Evolutionary conservation across 768 basidiomycete genomes (phyloP).

Genomic region (Daedalea quercina): DNA sequence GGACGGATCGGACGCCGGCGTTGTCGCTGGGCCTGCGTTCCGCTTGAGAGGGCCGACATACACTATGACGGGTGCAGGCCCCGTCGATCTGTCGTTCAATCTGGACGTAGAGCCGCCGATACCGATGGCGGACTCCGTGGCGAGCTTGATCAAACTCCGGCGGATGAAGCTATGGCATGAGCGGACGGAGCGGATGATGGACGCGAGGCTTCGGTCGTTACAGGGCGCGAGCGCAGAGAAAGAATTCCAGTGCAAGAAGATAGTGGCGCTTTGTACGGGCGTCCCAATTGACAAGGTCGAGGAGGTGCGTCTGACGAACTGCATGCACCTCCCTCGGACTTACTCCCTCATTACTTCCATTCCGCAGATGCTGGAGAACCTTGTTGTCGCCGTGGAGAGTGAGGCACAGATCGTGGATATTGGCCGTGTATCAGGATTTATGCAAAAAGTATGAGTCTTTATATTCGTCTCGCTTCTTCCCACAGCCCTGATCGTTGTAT

Average conservation of each 20-base stretch:
- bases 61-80: constrained; percentile 59
- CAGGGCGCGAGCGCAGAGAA: constrained; percentile 82
- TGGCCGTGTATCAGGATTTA: constrained; percentile 80
- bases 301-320: constrained; percentile 49
- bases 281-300: constrained; percentile 86
- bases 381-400: constrained; percentile 84
- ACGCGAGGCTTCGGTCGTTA: constrained; percentile 58
- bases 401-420: constrained; percentile 76
- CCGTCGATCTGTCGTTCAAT: constrained; percentile 54
- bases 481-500: not conserved
- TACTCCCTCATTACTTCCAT: constrained; percentile 11
- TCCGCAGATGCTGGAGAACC: constrained; percentile 71
- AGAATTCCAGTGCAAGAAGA: constrained; percentile 87
- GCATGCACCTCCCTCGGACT: not conserved
- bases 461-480: not conserved
- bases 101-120: constrained; percentile 71
- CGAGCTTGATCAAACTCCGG: constrained; percentile 62
- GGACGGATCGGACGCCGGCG: constrained; percentile 31
- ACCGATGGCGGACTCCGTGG: constrained; percentile 50
- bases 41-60: constrained; percentile 60
- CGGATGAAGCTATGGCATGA: constrained; percentile 81
- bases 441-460: constrained; percentile 64
- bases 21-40: constrained; percentile 55
- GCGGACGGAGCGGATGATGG: constrained; percentile 69
- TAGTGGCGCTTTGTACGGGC: constrained; percentile 84